Evolutionary conservation across 257 asterid genomes (phyloP).

Genomic region (Lithospermum erythrorhizon): DNA sequence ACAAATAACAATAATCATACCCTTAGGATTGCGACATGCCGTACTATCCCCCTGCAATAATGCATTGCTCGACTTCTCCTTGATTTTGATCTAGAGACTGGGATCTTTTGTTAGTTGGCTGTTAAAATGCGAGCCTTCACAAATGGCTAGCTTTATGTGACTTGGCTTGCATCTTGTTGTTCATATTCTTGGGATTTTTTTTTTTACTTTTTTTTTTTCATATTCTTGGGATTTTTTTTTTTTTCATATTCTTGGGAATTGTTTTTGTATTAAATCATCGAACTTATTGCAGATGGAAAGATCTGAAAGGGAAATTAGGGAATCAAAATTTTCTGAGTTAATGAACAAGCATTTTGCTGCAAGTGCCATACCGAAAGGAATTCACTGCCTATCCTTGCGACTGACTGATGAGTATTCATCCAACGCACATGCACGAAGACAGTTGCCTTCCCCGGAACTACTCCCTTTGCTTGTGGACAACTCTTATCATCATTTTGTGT

Average conservation of each 20-base stretch:
- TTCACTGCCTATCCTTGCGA: constrained; percentile 83
- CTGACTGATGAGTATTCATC: constrained; percentile 93
- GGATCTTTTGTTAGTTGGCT: not conserved
- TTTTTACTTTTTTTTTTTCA: too few species aligned
- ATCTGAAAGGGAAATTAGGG: constrained; percentile 73
- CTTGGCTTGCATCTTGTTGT: not conserved
- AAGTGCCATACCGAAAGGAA: constrained; percentile 83
- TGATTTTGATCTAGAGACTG: not conserved
- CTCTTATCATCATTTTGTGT: constrained; percentile 69
- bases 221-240: too few species aligned
- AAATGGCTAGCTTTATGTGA: not conserved
- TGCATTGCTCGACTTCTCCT: not conserved
- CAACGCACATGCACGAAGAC: constrained; percentile 93
- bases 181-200: too few species aligned
- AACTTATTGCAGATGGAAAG: constrained; percentile 44
- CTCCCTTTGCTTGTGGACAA: constrained; percentile 84
- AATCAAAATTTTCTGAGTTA: constrained; percentile 72
- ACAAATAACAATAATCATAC: not conserved
- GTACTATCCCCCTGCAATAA: not conserved
- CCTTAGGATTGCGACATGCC: not conserved
- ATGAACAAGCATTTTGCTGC: constrained; percentile 92
- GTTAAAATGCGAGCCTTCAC: not conserved
- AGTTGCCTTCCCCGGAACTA: constrained; percentile 86
- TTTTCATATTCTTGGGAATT: not conserved
- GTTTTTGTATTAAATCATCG: not conserved